Conservation (phyloP, 2,329 filamentous ascomycete species). For the Aureobasidium sp. region DNA sequence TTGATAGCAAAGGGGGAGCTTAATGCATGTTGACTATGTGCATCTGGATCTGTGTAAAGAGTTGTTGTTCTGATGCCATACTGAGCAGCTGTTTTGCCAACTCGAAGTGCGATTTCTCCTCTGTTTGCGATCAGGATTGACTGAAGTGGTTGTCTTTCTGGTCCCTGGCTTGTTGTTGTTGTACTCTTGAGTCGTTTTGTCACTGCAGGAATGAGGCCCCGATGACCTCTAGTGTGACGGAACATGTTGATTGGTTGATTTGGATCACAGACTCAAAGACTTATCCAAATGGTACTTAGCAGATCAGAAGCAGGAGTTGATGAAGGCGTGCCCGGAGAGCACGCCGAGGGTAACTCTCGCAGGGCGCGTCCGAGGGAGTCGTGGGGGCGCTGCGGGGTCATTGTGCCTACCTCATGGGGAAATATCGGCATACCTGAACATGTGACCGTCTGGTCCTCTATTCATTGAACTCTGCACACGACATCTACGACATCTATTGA, state of each 20-base stretch:
- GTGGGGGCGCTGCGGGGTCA: slow-evolving; percentile 5
- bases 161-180: slow-evolving; percentile 16
- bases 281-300: neutral
- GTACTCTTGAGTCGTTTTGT: slow-evolving; percentile 12
- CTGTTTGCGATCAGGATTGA: slow-evolving; percentile 94
- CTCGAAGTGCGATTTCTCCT: slow-evolving; percentile 91
- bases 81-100: slow-evolving; percentile 76
- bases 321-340: neutral
- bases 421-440: neutral
- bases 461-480: too few relatives aligned
- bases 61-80: slow-evolving; percentile 91
- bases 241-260: slow-evolving; percentile 1
- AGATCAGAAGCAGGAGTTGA: neutral
- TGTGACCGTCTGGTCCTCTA: neutral
- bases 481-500: neutral
- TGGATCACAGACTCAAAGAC: neutral
- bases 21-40: slow-evolving; percentile 76
- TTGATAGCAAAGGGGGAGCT: slow-evolving; percentile 77
- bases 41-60: slow-evolving; percentile 89
- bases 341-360: slow-evolving; percentile 2
- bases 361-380: neutral
- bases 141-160: slow-evolving; percentile 21
- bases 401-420: neutral
- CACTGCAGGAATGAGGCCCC: neutral
- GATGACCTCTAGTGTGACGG: slow-evolving; percentile 15